Conservation (phyloP, 164 flowering plant species). For the grape (Vitis vinifera) region DNA sequence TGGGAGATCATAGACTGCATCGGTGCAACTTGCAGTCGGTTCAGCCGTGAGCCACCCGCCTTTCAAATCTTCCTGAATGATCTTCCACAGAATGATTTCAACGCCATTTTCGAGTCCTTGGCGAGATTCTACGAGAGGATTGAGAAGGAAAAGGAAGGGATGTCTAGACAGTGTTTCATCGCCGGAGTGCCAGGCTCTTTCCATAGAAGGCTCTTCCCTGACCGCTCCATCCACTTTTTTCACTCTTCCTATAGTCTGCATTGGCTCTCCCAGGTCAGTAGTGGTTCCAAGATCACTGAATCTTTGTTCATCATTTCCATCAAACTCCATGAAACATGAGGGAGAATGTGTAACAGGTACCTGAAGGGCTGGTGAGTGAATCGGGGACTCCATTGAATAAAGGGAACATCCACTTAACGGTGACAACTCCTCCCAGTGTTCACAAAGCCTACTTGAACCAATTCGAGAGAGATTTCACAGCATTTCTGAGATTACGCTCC, state of each 20-base stretch:
- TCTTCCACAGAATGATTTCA: slow-evolving; percentile 2
- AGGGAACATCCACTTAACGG: slow-evolving; percentile 5
- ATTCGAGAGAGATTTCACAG: slow-evolving; percentile 9
- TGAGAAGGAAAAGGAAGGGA: background rate
- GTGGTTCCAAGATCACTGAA: background rate
- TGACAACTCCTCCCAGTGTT: slow-evolving; percentile 3
- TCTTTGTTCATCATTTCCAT: background rate
- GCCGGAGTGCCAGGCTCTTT: slow-evolving; percentile 11
- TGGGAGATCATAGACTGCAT: background rate
- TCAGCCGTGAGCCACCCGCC: background rate
- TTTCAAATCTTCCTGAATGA: background rate
- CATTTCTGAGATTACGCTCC: slow-evolving; percentile 7
- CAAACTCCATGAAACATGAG: too few relatives aligned
- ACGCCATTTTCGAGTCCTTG: background rate
- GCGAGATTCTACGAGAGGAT: too few relatives aligned
- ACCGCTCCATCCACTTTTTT: slow-evolving; percentile 6
- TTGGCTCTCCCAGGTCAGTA: slow-evolving; percentile 10
- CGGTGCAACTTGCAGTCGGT: too few relatives aligned
- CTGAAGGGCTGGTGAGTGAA: background rate
- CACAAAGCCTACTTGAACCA: slow-evolving; percentile 5
- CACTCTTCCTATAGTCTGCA: slow-evolving; percentile 14
- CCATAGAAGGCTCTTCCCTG: slow-evolving; percentile 20
- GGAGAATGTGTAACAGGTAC: slow-evolving; percentile 3
- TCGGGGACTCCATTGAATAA: slow-evolving; percentile 5
- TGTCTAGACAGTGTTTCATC: slow-evolving; percentile 1